Base-by-base conservation (phyloP, 257 asterid genomes). In the Gynochthodes officinalis region DNA sequence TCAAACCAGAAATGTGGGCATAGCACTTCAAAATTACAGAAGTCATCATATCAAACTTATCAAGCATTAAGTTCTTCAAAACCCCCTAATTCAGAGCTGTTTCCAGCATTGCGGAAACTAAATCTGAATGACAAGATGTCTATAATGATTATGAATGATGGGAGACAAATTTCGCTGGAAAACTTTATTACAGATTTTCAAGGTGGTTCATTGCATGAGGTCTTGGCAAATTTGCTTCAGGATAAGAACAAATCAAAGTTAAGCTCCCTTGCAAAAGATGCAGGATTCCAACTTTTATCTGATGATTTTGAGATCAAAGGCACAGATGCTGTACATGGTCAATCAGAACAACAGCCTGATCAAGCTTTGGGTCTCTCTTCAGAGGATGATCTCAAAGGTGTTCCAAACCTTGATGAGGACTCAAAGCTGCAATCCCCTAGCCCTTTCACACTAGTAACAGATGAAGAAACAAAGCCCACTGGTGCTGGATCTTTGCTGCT, bases 281-380 rank as follows among this genome's bases (percentile, higher is more conserved):
- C 87, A 46, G 97, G 99, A 78, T 94, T 94, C 81, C 93, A 94
- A 84, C 97, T 91, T 64, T 69, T 94, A 55, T 94, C 99, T 72
- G 80, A 82, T 79, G 97, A 94, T 82, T 74, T 89, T 73, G 83
- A 87, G 72, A 78, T 94, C 59, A 85, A 88, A 78, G 81, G 76
- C 72, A 78, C 80, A 48, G 90, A 85, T 73, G 76, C 85, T 81
- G 63, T 44, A 69, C 79, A 87, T 42, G 78, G 79, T 33, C 71
- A 78, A 69, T 71, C 82, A 65, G 89, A 80, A 71, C 82, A 67
- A 76, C 86, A 77, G 65, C 70, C 90, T 73, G 63, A 78, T 80
- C 84, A 64, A 80, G 87, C 58, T 74, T 67, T 58, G 13, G 87
- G 73, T 73, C 84, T 77, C 75, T 77, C 81, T 13, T 58, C 65